phyloP scores from a whole-genome alignment of 2,329 filamentous ascomycete genomes.

The Dothideomycetes sp. region DNA sequence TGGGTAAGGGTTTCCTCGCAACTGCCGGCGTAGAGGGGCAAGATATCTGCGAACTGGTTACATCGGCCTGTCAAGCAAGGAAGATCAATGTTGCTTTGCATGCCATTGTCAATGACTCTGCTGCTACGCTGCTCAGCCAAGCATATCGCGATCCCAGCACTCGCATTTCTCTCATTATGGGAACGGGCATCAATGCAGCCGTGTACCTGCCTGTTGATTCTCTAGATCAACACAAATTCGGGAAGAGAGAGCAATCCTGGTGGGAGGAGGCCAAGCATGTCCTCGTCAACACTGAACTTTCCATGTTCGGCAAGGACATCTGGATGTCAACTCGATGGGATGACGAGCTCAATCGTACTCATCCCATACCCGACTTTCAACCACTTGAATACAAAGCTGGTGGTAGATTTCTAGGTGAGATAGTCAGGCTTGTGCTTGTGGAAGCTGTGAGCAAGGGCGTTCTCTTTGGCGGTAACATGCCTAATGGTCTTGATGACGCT shows the following conservation, averaged over 20 bases:
- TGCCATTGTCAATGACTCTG: slow-evolving; percentile 54
- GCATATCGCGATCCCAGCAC: slow-evolving; percentile 51
- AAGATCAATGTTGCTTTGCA: slow-evolving; percentile 47
- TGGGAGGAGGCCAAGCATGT: slow-evolving; percentile 47
- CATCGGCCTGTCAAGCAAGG: slow-evolving; percentile 43
- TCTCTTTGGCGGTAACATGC: slow-evolving; percentile 46
- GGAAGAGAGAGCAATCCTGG: slow-evolving; percentile 42
- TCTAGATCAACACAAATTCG: slow-evolving; percentile 46
- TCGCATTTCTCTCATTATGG: slow-evolving; percentile 52
- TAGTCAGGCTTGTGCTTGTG: slow-evolving; percentile 48
- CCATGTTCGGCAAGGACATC: slow-evolving; percentile 52
- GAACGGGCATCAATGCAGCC: slow-evolving; percentile 55
- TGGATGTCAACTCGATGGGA: slow-evolving; percentile 52
- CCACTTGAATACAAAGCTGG: slow-evolving; percentile 55
- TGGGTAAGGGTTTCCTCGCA: slow-evolving; percentile 56
- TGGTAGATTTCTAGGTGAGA: slow-evolving; percentile 53
- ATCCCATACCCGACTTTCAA: slow-evolving; percentile 51
- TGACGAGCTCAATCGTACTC: slow-evolving; percentile 45
- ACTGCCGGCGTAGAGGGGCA: slow-evolving; percentile 47
- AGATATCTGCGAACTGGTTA: slow-evolving; percentile 49
- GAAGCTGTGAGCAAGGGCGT: slow-evolving; percentile 46
- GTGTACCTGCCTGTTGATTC: slow-evolving; percentile 47
- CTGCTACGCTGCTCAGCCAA: slow-evolving; percentile 49
- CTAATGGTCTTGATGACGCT: slow-evolving; percentile 37
- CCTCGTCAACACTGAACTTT: slow-evolving; percentile 54